Evolutionary conservation across 768 basidiomycete genomes (phyloP), one percentile per base, ranked within the genome.

Genomic region (Rhizopogon vulgaris): DNA sequence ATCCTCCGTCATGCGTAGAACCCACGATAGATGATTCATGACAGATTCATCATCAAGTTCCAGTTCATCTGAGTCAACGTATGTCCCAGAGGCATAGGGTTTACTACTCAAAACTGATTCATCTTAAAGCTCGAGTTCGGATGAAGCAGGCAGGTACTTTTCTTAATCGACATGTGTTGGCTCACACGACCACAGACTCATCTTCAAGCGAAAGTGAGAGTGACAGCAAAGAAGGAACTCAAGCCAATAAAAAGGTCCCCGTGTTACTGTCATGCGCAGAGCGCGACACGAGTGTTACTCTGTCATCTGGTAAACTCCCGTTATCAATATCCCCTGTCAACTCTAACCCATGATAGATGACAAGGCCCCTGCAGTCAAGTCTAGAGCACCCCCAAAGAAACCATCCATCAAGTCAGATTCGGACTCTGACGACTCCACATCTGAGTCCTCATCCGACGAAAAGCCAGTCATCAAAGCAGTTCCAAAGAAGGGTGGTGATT

Each of bases 281-380:
- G 18, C 68, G 71, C 45, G 73, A 71, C 43, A 71, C 73, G 3
- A 77, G 74, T 55, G 63, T 48, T 24, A 78, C 74, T 7, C 57
- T 75, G 42, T 69, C 71, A 22, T 73, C 72, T 54, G 39, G 38
- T 42, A 50, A 30, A 32, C 14, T 30, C 22, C 18, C 17, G 11
- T 45, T 6, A 45, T 14, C 30, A 15, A 17, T 32, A 14, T 18
- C 30, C 18, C 18, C 17, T 9, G 32, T 45, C n/a, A 32, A 7
- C 6, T 32, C 43, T 45, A 14, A 45, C 4, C 9, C 32, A 18
- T 45, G 18, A 45, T 18, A 45, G 43, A 45, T 45, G 30, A 12
- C 43, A 45, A 45, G 28, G 43, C 15, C n/a, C 27, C 30, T 45
- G 30, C 32, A 15, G 30, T 32, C 18, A 45, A 32, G 4, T 32